Percentiles rank a stretch among this genome's conserved stretches.
Conservation (phyloP, 2,329 filamentous ascomycete genomes). For the Sporothrix pallida region DNA sequence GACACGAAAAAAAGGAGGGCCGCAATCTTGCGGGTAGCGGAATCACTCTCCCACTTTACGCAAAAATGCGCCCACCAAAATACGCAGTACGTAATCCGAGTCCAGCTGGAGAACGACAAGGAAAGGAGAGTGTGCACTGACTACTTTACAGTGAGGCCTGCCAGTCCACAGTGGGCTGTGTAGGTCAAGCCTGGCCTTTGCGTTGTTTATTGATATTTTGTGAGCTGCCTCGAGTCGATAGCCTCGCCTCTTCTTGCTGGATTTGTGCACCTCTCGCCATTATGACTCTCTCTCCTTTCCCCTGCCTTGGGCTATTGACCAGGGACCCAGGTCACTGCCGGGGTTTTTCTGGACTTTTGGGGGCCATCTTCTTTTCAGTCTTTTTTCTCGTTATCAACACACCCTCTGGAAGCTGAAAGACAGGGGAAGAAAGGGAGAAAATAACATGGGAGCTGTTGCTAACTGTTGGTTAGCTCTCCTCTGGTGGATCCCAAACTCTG, state of each 20-base stretch:
- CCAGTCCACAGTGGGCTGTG: constrained; percentile 7
- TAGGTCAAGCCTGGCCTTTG: background rate
- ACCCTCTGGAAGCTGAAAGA: background rate
- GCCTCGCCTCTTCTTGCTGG: background rate
- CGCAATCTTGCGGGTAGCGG: constrained; percentile 26
- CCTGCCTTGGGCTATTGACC: constrained; percentile 5
- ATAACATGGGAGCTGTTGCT: background rate
- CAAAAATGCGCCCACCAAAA: background rate
- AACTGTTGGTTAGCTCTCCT: too few relatives aligned
- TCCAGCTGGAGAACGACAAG: background rate
- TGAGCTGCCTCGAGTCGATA: background rate
- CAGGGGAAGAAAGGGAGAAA: background rate
- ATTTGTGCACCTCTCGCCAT: background rate
- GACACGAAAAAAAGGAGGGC: background rate
- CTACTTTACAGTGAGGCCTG: background rate
- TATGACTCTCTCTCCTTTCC: constrained; percentile 19
- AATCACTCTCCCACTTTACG: background rate
- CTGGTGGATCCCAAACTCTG: background rate
- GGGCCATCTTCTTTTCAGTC: background rate
- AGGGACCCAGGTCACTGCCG: background rate
- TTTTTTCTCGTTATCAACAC: background rate
- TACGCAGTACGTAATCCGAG: background rate
- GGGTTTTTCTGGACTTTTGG: background rate
- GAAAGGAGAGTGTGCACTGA: constrained; percentile 3
- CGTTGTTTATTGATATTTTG: background rate